phyloP scores from a whole-genome alignment of 768 basidiomycete genomes.

The Cystofilobasidium ferigula region DNA sequence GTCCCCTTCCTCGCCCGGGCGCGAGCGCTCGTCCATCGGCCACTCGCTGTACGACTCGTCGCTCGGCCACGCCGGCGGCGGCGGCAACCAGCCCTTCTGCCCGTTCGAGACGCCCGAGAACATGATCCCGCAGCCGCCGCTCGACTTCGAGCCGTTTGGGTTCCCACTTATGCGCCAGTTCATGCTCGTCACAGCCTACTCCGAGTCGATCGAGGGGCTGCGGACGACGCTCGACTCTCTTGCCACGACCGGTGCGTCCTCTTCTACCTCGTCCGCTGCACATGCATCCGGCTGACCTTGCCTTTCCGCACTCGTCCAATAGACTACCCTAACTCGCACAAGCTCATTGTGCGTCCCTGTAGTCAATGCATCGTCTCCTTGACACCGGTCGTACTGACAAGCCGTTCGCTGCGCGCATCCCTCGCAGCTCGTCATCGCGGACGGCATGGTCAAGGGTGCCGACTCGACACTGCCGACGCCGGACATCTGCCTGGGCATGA shows the following conservation, averaged over 20 bases:
- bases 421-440: conserved; percentile 91
- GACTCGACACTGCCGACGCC: conserved; percentile 84
- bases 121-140: conserved; percentile 83
- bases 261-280: too few relatives aligned
- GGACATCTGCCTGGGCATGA: conserved; percentile 88
- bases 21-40: conserved; percentile 41
- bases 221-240: conserved; percentile 96
- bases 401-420: too few relatives aligned
- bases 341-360: too few relatives aligned
- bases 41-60: conserved; percentile 28
- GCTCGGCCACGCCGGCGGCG: conserved; percentile 38
- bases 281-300: too few relatives aligned
- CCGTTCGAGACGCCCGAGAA: conserved; percentile 51
- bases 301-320: too few relatives aligned
- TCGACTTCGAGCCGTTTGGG: conserved; percentile 87
- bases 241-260: too few relatives aligned
- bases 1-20: conserved; percentile 43
- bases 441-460: conserved; percentile 89
- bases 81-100: conserved; percentile 26
- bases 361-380: too few relatives aligned
- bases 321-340: conserved; percentile 97
- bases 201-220: conserved; percentile 89
- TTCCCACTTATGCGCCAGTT: conserved; percentile 90
- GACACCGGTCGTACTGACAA: too few relatives aligned
- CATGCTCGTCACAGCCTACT: conserved; percentile 95